Evolutionary conservation across 805 yeast species (phyloP).

Genomic region (Debaryomyces prosopidis): DNA sequence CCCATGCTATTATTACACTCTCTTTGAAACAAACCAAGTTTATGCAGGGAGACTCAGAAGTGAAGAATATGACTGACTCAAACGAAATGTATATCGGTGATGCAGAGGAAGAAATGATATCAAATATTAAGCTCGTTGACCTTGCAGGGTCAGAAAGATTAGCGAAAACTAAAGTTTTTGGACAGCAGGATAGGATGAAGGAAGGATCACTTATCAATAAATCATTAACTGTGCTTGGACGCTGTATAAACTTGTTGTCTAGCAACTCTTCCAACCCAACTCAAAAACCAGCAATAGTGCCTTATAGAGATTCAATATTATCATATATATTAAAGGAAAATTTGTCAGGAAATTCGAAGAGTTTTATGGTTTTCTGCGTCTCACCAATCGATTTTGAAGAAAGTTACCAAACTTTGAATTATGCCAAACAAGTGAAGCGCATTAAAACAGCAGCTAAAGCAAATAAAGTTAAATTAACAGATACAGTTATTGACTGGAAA

Average conservation of each 20-base stretch:
- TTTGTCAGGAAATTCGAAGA: conserved; percentile 84
- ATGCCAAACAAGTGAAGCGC: conserved; percentile 74
- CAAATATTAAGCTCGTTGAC: conserved; percentile 71
- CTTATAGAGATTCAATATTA: conserved; percentile 72
- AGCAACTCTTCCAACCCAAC: conserved; percentile 34
- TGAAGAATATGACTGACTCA: conserved; percentile 21
- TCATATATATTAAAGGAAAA: conserved; percentile 77
- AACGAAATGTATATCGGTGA: conserved; percentile 30
- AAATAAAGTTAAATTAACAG: conserved; percentile 29
- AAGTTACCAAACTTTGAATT: conserved; percentile 70
- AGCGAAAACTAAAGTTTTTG: conserved; percentile 59
- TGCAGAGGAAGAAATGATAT: conserved; percentile 49
- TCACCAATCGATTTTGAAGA: conserved; percentile 82
- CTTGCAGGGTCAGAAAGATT: conserved; percentile 83
- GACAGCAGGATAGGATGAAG: conserved; percentile 52
- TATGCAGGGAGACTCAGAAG: conserved; percentile 16
- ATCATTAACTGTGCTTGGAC: conserved; percentile 74
- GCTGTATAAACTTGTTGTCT: conserved; percentile 54
- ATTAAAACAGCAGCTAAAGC: conserved; percentile 62
- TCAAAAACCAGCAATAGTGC: conserved; percentile 44
- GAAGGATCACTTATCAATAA: conserved; percentile 81
- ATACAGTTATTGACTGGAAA: conserved; percentile 34
- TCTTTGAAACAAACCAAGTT: conserved; percentile 57
- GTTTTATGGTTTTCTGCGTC: conserved; percentile 83
- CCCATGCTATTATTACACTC: conserved; percentile 77